phyloP scores from a whole-genome alignment of 2,329 filamentous ascomycete species.

The Fusarium napiforme region DNA sequence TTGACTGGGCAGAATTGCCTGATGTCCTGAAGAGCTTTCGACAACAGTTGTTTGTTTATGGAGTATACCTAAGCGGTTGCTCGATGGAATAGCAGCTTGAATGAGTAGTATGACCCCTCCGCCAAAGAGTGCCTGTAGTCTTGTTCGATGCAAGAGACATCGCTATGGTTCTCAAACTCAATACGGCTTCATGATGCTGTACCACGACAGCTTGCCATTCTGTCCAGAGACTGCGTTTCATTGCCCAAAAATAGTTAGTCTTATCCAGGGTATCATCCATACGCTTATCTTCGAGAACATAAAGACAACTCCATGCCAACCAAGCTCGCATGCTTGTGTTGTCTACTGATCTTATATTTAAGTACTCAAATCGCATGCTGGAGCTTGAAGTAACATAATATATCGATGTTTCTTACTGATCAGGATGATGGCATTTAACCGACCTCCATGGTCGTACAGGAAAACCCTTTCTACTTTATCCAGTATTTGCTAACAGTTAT shows the following conservation, averaged over 20 bases:
- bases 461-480: fast-evolving
- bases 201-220: background rate
- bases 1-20: too few relatives aligned
- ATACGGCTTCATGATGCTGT: background rate
- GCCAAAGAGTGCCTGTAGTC: background rate
- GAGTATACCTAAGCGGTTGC: background rate
- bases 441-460: too few relatives aligned
- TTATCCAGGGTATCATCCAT: background rate
- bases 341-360: background rate
- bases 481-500: background rate
- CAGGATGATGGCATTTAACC: too few relatives aligned
- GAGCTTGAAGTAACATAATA: background rate
- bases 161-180: background rate
- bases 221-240: background rate
- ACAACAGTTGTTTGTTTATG: background rate
- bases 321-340: background rate
- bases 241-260: background rate
- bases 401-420: background rate
- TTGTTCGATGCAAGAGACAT: background rate
- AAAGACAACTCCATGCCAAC: background rate
- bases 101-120: too few relatives aligned
- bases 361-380: background rate
- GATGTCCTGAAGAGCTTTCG: background rate
- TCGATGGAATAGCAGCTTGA: too few relatives aligned
- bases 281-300: background rate